Conservation (phyloP, 306 rosid species). For the Canavalia gladiata region DNA sequence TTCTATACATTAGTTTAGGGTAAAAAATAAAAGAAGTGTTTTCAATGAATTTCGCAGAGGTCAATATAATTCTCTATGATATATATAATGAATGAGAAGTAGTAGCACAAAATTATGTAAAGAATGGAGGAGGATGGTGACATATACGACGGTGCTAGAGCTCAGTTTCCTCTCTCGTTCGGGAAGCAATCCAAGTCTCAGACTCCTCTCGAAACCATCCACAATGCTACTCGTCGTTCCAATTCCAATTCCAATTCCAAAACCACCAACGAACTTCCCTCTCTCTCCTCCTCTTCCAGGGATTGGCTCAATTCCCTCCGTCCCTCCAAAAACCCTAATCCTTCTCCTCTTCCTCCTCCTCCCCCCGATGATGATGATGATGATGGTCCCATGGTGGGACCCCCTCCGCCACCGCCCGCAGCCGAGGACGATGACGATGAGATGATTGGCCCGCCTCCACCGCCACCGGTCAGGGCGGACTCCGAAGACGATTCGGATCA, state of each 20-base stretch:
- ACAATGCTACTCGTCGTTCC: conserved; percentile 84
- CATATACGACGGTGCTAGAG: conserved; percentile 75
- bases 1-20: too few relatives aligned
- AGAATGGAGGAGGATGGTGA: conserved; percentile 77
- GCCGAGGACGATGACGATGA: conserved; percentile 48
- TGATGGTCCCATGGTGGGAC: conserved; percentile 62
- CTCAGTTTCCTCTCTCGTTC: conserved; percentile 82
- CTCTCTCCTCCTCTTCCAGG: conserved; percentile 81
- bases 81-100: background rate
- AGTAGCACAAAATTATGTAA: background rate
- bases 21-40: too few relatives aligned
- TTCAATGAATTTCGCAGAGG: too few relatives aligned
- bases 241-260: conserved; percentile 45
- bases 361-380: conserved; percentile 40
- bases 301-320: conserved; percentile 76
- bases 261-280: conserved; percentile 53
- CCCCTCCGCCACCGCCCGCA: conserved; percentile 66
- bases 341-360: background rate
- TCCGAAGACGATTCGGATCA: conserved; percentile 53
- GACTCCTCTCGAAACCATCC: conserved; percentile 84
- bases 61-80: too few relatives aligned
- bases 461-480: conserved; percentile 57
- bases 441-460: conserved; percentile 78
- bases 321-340: conserved; percentile 56
- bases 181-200: conserved; percentile 92